These are phyloP conservation scores for Aegilops umbellulata DNA, from an alignment of 176 grass and related monocot genomes.

Conservation along the genomic window DNA sequence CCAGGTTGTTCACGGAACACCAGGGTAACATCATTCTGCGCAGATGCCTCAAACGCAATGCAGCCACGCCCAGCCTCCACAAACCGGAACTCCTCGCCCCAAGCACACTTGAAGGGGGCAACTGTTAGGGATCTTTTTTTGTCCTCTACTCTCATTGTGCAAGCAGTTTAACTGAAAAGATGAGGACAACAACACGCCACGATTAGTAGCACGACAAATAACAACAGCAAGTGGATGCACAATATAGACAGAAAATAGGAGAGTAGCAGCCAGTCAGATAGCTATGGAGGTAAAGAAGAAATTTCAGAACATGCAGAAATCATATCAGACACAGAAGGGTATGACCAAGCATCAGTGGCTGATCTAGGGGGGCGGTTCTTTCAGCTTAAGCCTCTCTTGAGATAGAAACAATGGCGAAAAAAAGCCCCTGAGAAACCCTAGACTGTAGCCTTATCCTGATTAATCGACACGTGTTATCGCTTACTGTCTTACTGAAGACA, in stretches of 20 bases:
- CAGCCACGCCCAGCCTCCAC: constrained; percentile 77
- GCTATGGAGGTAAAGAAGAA: background rate
- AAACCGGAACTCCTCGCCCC: constrained; percentile 79
- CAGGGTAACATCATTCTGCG: constrained; percentile 91
- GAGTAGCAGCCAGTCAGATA: background rate
- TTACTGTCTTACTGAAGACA: background rate
- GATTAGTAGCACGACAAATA: background rate
- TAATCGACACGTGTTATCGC: background rate
- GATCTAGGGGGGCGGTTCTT: background rate
- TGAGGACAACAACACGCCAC: background rate
- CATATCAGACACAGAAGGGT: background rate
- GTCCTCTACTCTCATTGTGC: constrained; percentile 51
- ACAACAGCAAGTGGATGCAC: background rate
- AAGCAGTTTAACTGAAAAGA: constrained; percentile 22
- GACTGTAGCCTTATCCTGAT: background rate
- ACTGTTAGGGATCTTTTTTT: constrained; percentile 78
- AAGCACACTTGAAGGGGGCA: constrained; percentile 78
- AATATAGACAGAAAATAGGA: background rate
- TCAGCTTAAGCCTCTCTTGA: background rate
- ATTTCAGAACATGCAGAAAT: background rate
- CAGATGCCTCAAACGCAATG: constrained; percentile 81
- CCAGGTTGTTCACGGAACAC: constrained; percentile 79
- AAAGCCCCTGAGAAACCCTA: background rate
- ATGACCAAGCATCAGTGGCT: background rate
- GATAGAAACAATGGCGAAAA: background rate